Percentiles rank a stretch among this genome's conserved stretches.
These are phyloP conservation scores for Trichoderma aggressivum DNA, from an alignment of 2,329 filamentous ascomycete genomes.

Conservation along the genomic window DNA sequence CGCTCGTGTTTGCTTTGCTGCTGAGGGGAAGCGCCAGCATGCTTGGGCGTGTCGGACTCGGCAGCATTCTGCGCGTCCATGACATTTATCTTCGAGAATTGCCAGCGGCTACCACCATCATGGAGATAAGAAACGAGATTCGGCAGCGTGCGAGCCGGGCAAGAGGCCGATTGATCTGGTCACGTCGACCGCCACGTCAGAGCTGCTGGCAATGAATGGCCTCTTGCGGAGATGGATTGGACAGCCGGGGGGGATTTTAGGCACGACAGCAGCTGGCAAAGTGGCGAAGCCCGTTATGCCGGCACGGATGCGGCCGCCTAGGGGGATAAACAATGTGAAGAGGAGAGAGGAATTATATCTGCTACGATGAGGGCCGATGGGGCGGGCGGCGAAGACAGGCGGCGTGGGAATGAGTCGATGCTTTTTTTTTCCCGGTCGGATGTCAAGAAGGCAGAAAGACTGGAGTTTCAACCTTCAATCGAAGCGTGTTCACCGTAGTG, in stretches of 20 bases:
- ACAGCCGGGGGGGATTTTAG: slow-evolving; percentile 12
- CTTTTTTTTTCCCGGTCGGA: slow-evolving; percentile 8
- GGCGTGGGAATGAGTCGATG: slow-evolving; percentile 3
- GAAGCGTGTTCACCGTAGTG: slow-evolving; percentile 15
- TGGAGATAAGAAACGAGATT: slow-evolving; percentile 39
- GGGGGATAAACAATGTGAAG: neutral
- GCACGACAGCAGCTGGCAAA: slow-evolving; percentile 12
- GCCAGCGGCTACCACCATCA: slow-evolving; percentile 56
- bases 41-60: slow-evolving; percentile 60
- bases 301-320: slow-evolving; percentile 2
- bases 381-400: neutral
- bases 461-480: slow-evolving; percentile 8
- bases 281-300: neutral
- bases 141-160: slow-evolving; percentile 18
- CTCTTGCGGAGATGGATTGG: slow-evolving; percentile 14
- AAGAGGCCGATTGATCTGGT: slow-evolving; percentile 18
- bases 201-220: slow-evolving; percentile 17
- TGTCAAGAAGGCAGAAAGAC: slow-evolving; percentile 8
- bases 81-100: slow-evolving; percentile 56
- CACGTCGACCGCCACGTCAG: slow-evolving; percentile 16
- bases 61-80: slow-evolving; percentile 68
- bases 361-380: neutral
- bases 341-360: neutral
- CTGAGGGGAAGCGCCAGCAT: slow-evolving; percentile 51
- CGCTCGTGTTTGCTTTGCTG: slow-evolving; percentile 25